Evolutionary conservation across 2,329 filamentous ascomycete species (phyloP), one percentile per base, ranked within the genome.

Genomic region (Magnaporthiopsis poae): DNA sequence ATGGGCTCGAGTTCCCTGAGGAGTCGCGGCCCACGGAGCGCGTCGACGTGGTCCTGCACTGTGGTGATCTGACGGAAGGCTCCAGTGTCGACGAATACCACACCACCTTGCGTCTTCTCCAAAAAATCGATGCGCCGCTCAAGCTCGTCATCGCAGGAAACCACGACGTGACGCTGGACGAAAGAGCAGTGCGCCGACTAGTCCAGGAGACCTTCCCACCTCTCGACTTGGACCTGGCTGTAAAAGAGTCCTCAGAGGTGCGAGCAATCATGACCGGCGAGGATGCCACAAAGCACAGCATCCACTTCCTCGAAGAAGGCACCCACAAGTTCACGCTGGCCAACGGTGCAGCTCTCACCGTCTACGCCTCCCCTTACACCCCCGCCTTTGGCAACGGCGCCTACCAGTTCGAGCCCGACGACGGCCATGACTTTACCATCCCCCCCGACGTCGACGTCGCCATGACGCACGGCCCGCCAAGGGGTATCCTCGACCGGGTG

Each of bases 101-200:
- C 13, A 70, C 70, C 0, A 76, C 81, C 0, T 74, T 86, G 12
- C 67, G 74, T n/a, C 72, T 80, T 56, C 74, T 86, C 5, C 71
- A 76, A 5, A 65, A 67, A 1, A 71, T 84, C n/a, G 69, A 77
- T 7, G 81, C 83, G 1, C 79, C 81, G 0, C 74, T 86, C 8
- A 86, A 85, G 69, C 75, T 86, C 3, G 77, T 80, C 61, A 85
- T 86, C 67, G 78, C 83, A 1, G 83, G 84, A 1, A 86, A 85
- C 67, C 83, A 86, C 69, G 83, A 86, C 69, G 77, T 79, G 62
- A 79, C 74, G 0, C 73, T 82, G 1, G 72, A 76, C 63, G 46
- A 56, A 56, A 56, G 46, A 56, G 46, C 18, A 56, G 21, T 56
- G 46, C 46, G 46, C 46, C 7, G 46, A 11, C n/a, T 56, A 25